Conservation (phyloP, 1,139 yeast genomes). For the Casaregolazyma lundiana region DNA sequence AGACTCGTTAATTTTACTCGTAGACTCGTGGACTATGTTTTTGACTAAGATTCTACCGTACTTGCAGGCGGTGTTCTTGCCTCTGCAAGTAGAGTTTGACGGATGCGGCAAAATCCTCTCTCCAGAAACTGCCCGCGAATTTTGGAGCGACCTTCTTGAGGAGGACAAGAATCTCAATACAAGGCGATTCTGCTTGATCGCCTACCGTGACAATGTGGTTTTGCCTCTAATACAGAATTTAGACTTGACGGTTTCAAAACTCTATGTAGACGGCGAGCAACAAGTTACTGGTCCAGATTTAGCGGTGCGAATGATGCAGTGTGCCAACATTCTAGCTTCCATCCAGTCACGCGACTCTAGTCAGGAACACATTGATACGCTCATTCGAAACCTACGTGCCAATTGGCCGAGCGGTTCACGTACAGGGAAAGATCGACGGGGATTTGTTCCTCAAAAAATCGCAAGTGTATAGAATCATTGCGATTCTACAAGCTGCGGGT, state of each 20-base stretch:
- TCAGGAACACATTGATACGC: slow-evolving; percentile 49
- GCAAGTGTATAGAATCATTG: not conserved
- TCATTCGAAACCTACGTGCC: slow-evolving; percentile 29
- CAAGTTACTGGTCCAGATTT: slow-evolving; percentile 27
- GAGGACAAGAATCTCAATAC: slow-evolving; percentile 30
- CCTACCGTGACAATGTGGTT: slow-evolving; percentile 35
- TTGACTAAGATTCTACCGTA: slow-evolving; percentile 51
- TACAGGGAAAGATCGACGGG: slow-evolving; percentile 31
- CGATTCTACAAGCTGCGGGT: slow-evolving; percentile 3
- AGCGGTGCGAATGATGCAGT: slow-evolving; percentile 45
- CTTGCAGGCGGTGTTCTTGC: slow-evolving; percentile 55
- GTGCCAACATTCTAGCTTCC: slow-evolving; percentile 50
- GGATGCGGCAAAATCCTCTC: slow-evolving; percentile 36
- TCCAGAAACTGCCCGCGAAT: slow-evolving; percentile 31
- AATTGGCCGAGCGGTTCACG: slow-evolving; percentile 30
- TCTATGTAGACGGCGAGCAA: slow-evolving; percentile 1
- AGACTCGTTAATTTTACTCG: slow-evolving; percentile 30
- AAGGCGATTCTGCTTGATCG: slow-evolving; percentile 30
- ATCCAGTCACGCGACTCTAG: slow-evolving; percentile 49
- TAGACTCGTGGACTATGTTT: slow-evolving; percentile 52
- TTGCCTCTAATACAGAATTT: slow-evolving; percentile 40
- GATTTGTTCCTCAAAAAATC: slow-evolving; percentile 21
- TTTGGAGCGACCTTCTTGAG: slow-evolving; percentile 37
- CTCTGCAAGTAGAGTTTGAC: slow-evolving; percentile 50
- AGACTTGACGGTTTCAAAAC: slow-evolving; percentile 26